A percentile compares a stretch with the other conserved stretches of the same genome.
phyloP scores from a whole-genome alignment of 371 early-diverging fungal species.

The Saksenaea oblongispora region DNA sequence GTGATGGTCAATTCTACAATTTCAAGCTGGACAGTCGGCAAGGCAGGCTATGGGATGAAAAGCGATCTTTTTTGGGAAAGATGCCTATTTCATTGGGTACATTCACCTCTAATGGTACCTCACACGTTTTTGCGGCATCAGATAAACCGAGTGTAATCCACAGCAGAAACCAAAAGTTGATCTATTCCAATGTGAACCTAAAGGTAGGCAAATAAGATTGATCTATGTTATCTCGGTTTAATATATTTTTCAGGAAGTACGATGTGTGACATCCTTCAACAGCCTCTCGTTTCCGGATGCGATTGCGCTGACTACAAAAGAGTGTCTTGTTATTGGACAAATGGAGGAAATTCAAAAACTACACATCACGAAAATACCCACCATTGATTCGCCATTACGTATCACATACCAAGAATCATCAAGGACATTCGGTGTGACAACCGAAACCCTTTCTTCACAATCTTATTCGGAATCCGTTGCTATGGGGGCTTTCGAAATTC shows the following conservation, averaged over 20 bases:
- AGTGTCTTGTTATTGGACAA: constrained; percentile 71
- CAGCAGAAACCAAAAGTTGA: constrained; percentile 71
- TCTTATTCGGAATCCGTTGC: constrained; percentile 23
- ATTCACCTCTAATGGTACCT: constrained; percentile 63
- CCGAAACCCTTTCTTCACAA: constrained; percentile 38
- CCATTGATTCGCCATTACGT: constrained; percentile 74
- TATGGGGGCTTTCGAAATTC: constrained; percentile 59
- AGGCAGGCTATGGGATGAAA: constrained; percentile 57
- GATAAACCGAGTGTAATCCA: constrained; percentile 89
- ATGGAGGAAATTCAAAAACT: constrained; percentile 90
- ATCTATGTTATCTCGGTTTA: neutral
- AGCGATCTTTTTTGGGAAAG: constrained; percentile 75
- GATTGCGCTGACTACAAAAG: constrained; percentile 70
- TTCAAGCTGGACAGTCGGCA: constrained; percentile 57
- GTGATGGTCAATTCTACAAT: constrained; percentile 82
- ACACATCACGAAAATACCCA: constrained; percentile 77
- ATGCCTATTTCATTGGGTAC: constrained; percentile 72
- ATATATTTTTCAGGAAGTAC: constrained; percentile 51
- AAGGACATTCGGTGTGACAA: constrained; percentile 65
- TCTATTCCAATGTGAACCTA: constrained; percentile 85
- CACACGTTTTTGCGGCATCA: constrained; percentile 83
- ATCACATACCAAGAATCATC: constrained; percentile 67
- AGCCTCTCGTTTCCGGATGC: constrained; percentile 63
- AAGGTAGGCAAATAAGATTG: constrained; percentile 48
- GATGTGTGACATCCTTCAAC: constrained; percentile 71